A percentile compares a stretch with the other conserved stretches of the same genome.
Conservation (phyloP, 192 early-diverging fungal species). For the Pilobolus umbonatus region DNA sequence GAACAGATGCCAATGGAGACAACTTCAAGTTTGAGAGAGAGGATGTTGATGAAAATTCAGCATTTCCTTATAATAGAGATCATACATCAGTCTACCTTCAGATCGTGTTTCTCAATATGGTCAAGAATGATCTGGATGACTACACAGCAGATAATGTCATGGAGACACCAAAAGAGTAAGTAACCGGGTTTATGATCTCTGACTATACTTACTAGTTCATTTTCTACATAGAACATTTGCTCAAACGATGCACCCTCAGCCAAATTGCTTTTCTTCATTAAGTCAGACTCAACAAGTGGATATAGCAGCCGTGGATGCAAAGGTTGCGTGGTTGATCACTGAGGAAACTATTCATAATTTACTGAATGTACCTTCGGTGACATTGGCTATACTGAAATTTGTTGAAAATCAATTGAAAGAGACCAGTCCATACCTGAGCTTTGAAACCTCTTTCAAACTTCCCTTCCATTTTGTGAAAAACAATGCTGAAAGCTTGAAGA, state of each 20-base stretch:
- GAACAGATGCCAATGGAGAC: not conserved
- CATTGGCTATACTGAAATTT: constrained; percentile 38
- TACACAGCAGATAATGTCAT: constrained; percentile 2
- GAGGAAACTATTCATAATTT: constrained; percentile 70
- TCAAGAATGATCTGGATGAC: constrained; percentile 33
- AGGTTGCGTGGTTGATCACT: constrained; percentile 54
- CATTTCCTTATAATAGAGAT: not conserved
- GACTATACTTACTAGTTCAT: not conserved
- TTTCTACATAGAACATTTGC: constrained; percentile 19
- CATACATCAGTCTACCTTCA: not conserved
- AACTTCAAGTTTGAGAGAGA: not conserved
- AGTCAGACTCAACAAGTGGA: constrained; percentile 43
- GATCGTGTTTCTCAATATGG: constrained; percentile 53
- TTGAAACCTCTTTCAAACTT: constrained; percentile 42
- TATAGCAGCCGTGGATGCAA: constrained; percentile 44
- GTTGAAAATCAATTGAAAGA: constrained; percentile 41
- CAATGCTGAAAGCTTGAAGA: constrained; percentile 13
- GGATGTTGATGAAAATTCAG: not conserved
- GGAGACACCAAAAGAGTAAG: constrained; percentile 5
- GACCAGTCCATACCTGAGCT: constrained; percentile 43
- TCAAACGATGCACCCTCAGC: constrained; percentile 30
- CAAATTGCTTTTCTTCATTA: constrained; percentile 30
- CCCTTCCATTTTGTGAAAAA: constrained; percentile 44
- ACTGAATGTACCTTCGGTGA: constrained; percentile 43
- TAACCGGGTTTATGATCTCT: not conserved